These are phyloP conservation scores for Saturnispora mendoncae DNA, from an alignment of 805 yeast species.

Conservation along the genomic window DNA sequence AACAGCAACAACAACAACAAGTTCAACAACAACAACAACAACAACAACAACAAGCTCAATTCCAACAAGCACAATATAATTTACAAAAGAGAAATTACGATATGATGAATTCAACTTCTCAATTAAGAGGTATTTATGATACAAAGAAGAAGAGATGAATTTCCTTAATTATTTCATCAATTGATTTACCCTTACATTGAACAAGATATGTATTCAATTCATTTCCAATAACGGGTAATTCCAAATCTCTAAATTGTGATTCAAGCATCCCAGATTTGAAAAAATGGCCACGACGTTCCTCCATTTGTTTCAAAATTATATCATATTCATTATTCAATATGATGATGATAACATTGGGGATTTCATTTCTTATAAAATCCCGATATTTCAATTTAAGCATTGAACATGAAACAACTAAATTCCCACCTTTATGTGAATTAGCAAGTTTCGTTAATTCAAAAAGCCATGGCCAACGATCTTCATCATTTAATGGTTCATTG, in stretches of 20 bases:
- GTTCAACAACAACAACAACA: slow-evolving; percentile 6
- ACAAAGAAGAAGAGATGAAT: slow-evolving; percentile 5
- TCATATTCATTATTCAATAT: slow-evolving; percentile 60
- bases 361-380: slow-evolving; percentile 40
- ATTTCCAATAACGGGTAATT: slow-evolving; percentile 42
- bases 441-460: slow-evolving; percentile 37
- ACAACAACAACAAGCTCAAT: slow-evolving; percentile 11
- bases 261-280: slow-evolving; percentile 83
- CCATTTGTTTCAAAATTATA: slow-evolving; percentile 53
- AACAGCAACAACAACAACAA: slow-evolving; percentile 2
- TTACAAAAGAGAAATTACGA: slow-evolving; percentile 14
- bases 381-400: slow-evolving; percentile 72
- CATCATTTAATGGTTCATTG: slow-evolving; percentile 78
- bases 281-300: slow-evolving; percentile 62
- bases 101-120: slow-evolving; percentile 10
- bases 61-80: slow-evolving; percentile 1
- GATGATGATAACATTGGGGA: slow-evolving; percentile 34
- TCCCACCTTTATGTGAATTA: slow-evolving; percentile 25
- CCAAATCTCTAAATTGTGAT: slow-evolving; percentile 68
- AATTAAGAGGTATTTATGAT: slow-evolving; percentile 6
- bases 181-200: slow-evolving; percentile 18
- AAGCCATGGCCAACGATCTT: slow-evolving; percentile 91
- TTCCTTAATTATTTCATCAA: slow-evolving; percentile 11
- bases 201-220: slow-evolving; percentile 14
- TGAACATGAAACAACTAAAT: slow-evolving; percentile 70